phyloP scores from a whole-genome alignment of 345 rosid species.

The Camelina laxa region DNA sequence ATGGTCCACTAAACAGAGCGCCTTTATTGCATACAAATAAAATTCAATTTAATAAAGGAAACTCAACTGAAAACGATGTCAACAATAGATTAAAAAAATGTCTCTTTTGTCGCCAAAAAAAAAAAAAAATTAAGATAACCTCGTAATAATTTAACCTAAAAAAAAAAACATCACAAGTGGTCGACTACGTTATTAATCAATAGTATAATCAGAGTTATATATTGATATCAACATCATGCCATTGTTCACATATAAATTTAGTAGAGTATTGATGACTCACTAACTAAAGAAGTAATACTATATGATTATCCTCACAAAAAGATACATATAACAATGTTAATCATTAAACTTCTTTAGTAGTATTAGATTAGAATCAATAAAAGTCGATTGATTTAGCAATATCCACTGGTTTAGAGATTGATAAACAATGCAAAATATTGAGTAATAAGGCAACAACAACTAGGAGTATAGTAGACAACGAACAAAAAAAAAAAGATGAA shows the following conservation, averaged over 20 bases:
- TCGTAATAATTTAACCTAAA: neutral
- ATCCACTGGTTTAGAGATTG: neutral
- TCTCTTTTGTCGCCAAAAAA: neutral
- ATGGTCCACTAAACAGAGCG: slow-evolving; percentile 38
- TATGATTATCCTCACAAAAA: neutral
- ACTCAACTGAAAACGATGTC: slow-evolving; percentile 25
- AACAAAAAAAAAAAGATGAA: neutral
- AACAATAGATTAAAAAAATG: neutral
- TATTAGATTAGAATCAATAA: neutral
- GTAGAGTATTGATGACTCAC: neutral
- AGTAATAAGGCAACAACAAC: too few species aligned
- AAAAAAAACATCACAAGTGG: neutral
- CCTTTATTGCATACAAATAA: slow-evolving; percentile 5
- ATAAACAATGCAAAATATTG: too few species aligned
- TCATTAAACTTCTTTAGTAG: neutral
- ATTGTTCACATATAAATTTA: neutral
- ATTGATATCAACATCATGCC: neutral
- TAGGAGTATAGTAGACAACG: too few species aligned
- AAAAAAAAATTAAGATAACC: slow-evolving; percentile 3
- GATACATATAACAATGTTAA: neutral
- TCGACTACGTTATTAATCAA: neutral
- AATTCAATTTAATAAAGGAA: slow-evolving; percentile 19
- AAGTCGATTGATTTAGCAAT: neutral
- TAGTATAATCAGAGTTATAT: too few species aligned
- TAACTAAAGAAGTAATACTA: neutral